These are phyloP conservation scores for Aspergillus versicolor DNA, from an alignment of 2,329 filamentous ascomycete species.

Conservation along the genomic window DNA sequence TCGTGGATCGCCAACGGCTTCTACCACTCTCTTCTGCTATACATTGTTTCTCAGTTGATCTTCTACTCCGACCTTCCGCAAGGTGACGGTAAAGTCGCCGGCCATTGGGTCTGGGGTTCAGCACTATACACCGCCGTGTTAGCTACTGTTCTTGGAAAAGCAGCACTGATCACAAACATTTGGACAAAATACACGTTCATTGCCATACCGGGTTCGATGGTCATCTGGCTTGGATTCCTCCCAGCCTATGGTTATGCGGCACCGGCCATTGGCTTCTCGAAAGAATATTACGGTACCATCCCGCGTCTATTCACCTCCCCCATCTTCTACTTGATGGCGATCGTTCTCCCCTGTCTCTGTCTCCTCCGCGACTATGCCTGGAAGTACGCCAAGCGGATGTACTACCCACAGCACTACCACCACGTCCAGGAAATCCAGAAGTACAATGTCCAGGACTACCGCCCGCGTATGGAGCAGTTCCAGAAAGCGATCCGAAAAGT, in stretches of 20 bases:
- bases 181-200: slow-evolving; percentile 99
- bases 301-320: slow-evolving; percentile 77
- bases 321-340: slow-evolving; percentile 86
- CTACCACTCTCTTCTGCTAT: slow-evolving; percentile 93
- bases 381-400: slow-evolving; percentile 99
- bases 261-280: slow-evolving; percentile 76
- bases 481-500: slow-evolving; percentile 99
- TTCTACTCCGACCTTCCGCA: slow-evolving; percentile 79
- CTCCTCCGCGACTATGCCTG: slow-evolving; percentile 86
- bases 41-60: slow-evolving; percentile 77
- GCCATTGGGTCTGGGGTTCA: slow-evolving; percentile 98
- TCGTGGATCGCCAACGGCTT: slow-evolving; percentile 93
- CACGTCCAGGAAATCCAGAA: slow-evolving; percentile 99
- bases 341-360: slow-evolving; percentile 77
- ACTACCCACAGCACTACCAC: slow-evolving; percentile 91
- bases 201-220: slow-evolving; percentile 89
- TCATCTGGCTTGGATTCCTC: slow-evolving; percentile 87
- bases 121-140: slow-evolving; percentile 93
- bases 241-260: slow-evolving; percentile 84
- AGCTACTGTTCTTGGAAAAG: slow-evolving; percentile 90
- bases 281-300: slow-evolving; percentile 82
- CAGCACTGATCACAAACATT: slow-evolving; percentile 89
- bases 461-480: slow-evolving; percentile 98
- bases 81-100: slow-evolving; percentile 75
- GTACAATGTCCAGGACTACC: slow-evolving; percentile 99